These are phyloP conservation scores for Pseudocercospora macadamiae DNA, from an alignment of 2,329 filamentous ascomycete species.

Conservation along the genomic window DNA sequence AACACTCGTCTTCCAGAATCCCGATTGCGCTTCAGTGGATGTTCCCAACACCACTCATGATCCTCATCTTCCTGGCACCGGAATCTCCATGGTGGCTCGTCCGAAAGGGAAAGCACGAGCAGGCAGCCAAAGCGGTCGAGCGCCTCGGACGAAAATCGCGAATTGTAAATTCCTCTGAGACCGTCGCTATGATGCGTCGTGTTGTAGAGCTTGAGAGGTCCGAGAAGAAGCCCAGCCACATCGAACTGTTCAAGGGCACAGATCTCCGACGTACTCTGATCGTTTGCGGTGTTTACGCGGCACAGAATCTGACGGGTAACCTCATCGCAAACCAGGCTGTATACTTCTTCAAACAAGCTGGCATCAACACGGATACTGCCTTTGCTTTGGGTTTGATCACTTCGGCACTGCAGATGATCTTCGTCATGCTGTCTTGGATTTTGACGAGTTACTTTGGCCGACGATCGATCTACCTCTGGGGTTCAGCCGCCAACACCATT, in stretches of 20 bases:
- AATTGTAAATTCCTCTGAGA: conserved; percentile 46
- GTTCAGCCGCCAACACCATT: conserved; percentile 56
- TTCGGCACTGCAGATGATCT: conserved; percentile 63
- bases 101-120: conserved; percentile 51
- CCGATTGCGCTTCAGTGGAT: conserved; percentile 63
- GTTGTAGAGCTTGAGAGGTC: conserved; percentile 58
- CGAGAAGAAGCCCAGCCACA: conserved; percentile 50
- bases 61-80: conserved; percentile 55
- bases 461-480: conserved; percentile 67
- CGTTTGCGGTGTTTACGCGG: conserved; percentile 60
- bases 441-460: conserved; percentile 66
- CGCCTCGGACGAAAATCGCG: conserved; percentile 52
- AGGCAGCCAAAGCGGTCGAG: conserved; percentile 51
- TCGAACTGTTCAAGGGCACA: conserved; percentile 60
- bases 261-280: conserved; percentile 59
- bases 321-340: conserved; percentile 66
- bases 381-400: conserved; percentile 68
- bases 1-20: conserved; percentile 41
- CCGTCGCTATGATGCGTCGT: conserved; percentile 63
- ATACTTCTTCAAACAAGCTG: conserved; percentile 66
- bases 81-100: conserved; percentile 61
- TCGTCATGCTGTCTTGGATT: conserved; percentile 69
- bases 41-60: conserved; percentile 59
- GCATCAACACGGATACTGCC: conserved; percentile 57
- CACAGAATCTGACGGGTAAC: conserved; percentile 65